Base-by-base conservation (phyloP, 2,329 filamentous ascomycete genomes). In the Diaporthe citri region DNA sequence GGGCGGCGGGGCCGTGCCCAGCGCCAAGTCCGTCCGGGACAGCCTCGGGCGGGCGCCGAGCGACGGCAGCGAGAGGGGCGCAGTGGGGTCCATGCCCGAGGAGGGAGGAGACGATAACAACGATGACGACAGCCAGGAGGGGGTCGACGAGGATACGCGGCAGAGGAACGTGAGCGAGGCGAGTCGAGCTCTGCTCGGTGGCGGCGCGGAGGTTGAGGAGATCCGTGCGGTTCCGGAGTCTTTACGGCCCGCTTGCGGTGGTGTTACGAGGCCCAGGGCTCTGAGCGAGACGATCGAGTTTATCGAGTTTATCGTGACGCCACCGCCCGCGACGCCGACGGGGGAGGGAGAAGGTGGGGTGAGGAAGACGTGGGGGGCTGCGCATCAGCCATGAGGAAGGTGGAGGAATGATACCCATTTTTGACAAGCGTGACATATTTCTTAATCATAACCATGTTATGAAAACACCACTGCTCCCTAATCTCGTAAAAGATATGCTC, bases 21-120 rank as follows among this genome's bases (percentile, higher is more conserved):
- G 64, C 20, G 76, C 75, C 22, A 78, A 51, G 75, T 62, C 52
- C 48, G 73, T 75, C 64, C 51, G 74, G 28, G 74, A 76, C 69
- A 74, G 72, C 51, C 57, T 78, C 22, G 73, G 72, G 9, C 71
- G 79, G 73, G 74, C 75, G 57, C 77, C 76, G 25, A 80, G 80
- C 66, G 79, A 78, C 73, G 73, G 72, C 28, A 78, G 77, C 13
- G 79, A 80, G 74, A 72, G 51, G 13, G 77, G 72, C 2, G 62
- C 72, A n/a, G 25, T 76, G 46, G 75, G 67, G 3, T 31, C 52
- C n/a, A 66, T 72, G 55, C 48, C 59, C 0, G 72, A 56, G 55
- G 51, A 56, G 31, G 76, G 76, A 9, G 43, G 20, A 8, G 72
- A 76, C 17, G 8, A 55, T 4, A 69, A 72, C 46, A 74, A 66